Base-by-base conservation (phyloP, 179 eudicot genomes). In the Dionaea muscipula region DNA sequence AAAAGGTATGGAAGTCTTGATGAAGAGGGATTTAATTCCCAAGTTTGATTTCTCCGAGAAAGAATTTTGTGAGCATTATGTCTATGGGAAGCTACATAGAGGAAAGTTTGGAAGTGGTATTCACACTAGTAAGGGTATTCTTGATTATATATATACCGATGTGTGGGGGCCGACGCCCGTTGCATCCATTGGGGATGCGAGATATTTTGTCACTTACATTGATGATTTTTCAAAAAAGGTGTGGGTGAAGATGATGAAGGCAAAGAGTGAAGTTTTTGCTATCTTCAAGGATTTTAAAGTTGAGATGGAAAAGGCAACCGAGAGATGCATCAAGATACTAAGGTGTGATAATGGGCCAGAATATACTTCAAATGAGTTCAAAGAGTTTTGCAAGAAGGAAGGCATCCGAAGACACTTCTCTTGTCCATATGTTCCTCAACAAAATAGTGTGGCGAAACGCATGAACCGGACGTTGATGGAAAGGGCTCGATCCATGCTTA, bases 321-420 rank as follows among this genome's bases (percentile, higher is more conserved):
- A 15, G 25, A 47, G 20, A 15, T 17, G 7, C 24, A 10, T 20
- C 18, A 47, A 21, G 24, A 0, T 0, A 13, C 26, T 60, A 2
- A 36, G 44, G 17, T 48, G 47, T 5, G 55, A 60, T 22, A 61
- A 61, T 51, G 41, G 57, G 11, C 26, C 51, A 0, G 54, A 54
- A 8, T 52, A 52, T 16, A 40, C 52, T 53, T 9, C 19, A 12
- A 13, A 33, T 1, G 59, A 62, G 15, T 62, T 62, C 33, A 27
- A 61, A 10, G 17, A 51, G 17, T 61, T 62, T 8, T 33, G 53
- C 7, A 18, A 23, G 13, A 27, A 62, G 20, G 6, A 62, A 23
- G 59, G 38, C 23, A 62, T 53, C 9, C 17, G 23, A 4, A 27
- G 59, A 11, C 53, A 62, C 26, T 58, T 13, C 47, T 53, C 17